Conservation (phyloP, 192 early-diverging fungal genomes). For the Entophlyctis luteolus region DNA sequence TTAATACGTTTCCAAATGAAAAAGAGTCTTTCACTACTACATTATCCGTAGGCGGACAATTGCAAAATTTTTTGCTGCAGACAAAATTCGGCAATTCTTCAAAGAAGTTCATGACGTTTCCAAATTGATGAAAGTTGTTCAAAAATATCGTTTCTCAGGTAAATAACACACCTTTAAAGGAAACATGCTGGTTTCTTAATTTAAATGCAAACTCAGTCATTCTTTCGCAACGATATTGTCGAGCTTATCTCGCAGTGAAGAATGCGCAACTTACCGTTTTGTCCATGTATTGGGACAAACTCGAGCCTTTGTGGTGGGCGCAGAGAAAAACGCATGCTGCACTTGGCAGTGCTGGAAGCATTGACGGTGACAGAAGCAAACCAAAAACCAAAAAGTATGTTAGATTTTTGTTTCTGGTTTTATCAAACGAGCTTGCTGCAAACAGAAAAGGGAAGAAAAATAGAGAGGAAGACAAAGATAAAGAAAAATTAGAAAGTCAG, state of each 20-base stretch:
- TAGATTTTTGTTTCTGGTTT: not conserved
- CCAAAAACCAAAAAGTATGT: conserved; percentile 17
- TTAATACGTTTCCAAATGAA: not conserved
- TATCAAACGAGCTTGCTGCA: not conserved
- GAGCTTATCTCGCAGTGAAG: conserved; percentile 27
- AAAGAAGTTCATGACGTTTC: conserved; percentile 56
- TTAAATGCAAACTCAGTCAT: conserved; percentile 46
- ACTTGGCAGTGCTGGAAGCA: conserved; percentile 27
- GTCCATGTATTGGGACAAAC: conserved; percentile 48
- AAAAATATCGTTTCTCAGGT: conserved; percentile 60
- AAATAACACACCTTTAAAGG: too few relatives aligned
- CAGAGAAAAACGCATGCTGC: conserved; percentile 33
- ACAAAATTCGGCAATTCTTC: conserved; percentile 51
- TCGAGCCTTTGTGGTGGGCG: conserved; percentile 47
- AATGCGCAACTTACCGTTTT: conserved; percentile 35
- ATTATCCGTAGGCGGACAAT: conserved; percentile 31
- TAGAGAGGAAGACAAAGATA: conserved; percentile 27
- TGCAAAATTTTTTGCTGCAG: conserved; percentile 32
- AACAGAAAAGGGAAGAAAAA: conserved; percentile 31
- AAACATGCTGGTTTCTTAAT: too few relatives aligned
- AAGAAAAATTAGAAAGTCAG: conserved; percentile 31
- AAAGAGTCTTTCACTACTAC: conserved; percentile 41
- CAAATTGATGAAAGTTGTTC: conserved; percentile 55
- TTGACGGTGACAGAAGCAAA: conserved; percentile 33
- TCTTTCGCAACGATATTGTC: conserved; percentile 37